phyloP scores from a whole-genome alignment of 306 rosid species.

The Nissolia schottii region DNA sequence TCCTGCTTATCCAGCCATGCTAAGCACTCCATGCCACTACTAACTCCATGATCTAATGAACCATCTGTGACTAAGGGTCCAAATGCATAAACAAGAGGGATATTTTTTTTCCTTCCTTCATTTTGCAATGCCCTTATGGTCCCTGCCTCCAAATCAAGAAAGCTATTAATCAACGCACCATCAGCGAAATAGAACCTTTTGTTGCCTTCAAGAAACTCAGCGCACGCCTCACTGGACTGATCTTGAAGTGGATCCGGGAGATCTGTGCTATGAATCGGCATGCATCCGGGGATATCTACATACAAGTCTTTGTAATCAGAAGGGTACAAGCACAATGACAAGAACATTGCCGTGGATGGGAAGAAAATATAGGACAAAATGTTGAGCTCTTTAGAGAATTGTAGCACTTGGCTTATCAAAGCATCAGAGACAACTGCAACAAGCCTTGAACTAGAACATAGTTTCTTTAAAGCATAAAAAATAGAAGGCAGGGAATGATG shows the following conservation, averaged over 20 bases:
- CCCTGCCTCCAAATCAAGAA: slow-evolving; percentile 4
- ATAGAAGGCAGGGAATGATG: background rate
- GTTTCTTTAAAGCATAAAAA: background rate
- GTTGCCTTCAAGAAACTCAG: background rate
- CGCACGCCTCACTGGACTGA: background rate
- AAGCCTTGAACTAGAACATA: background rate
- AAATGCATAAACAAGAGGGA: slow-evolving; percentile 5
- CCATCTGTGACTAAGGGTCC: slow-evolving; percentile 4
- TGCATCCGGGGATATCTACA: slow-evolving; percentile 14
- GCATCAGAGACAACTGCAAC: slow-evolving; percentile 7
- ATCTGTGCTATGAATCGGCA: slow-evolving; percentile 22
- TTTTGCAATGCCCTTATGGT: slow-evolving; percentile 12
- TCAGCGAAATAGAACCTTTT: background rate
- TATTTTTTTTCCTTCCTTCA: background rate
- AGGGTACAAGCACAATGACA: background rate
- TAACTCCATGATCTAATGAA: background rate
- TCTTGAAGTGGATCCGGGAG: background rate
- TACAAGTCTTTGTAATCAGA: slow-evolving; percentile 13
- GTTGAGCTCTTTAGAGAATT: slow-evolving; percentile 6
- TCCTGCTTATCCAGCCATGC: slow-evolving; percentile 31
- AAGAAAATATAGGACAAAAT: slow-evolving; percentile 5
- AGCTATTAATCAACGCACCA: slow-evolving; percentile 18
- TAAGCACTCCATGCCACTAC: background rate
- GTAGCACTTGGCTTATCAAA: background rate
- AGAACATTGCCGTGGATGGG: background rate